Conservation (phyloP, 2,329 filamentous ascomycete genomes). For the Aspergillus piperis region DNA sequence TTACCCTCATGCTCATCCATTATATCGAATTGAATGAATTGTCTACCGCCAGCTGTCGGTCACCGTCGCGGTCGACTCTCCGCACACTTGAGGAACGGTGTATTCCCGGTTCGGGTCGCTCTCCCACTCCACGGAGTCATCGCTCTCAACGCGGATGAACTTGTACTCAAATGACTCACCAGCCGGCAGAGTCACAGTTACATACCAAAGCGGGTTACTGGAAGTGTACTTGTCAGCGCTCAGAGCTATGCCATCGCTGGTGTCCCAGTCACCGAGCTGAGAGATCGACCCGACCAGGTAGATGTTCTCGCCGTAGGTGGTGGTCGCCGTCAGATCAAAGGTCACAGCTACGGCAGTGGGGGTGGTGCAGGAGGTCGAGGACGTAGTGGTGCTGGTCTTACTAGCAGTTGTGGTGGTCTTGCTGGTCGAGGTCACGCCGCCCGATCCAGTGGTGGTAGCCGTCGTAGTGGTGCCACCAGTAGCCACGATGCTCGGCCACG, state of each 20-base stretch:
- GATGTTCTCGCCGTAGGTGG: conserved; percentile 64
- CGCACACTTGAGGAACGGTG: conserved; percentile 43
- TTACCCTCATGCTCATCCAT: not conserved
- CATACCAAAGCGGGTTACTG: conserved; percentile 63
- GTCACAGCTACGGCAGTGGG: conserved; percentile 59
- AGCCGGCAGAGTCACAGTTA: conserved; percentile 55
- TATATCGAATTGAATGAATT: not conserved
- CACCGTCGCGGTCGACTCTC: conserved; percentile 31
- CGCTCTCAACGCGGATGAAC: conserved; percentile 61
- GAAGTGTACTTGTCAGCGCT: conserved; percentile 61
- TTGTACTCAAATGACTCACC: conserved; percentile 66
- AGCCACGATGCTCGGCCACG: conserved; percentile 35
- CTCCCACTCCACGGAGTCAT: conserved; percentile 65
- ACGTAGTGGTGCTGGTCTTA: conserved; percentile 13
- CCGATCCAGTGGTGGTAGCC: conserved; percentile 35
- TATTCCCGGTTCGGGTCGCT: conserved; percentile 52
- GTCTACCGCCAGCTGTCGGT: conserved; percentile 42
- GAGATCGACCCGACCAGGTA: conserved; percentile 63
- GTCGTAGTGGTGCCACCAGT: conserved; percentile 31
- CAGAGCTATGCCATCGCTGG: conserved; percentile 56
- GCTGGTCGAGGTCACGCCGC: conserved; percentile 33
- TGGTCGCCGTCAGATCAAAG: conserved; percentile 62
- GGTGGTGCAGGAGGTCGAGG: conserved; percentile 19
- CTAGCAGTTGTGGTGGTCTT: conserved; percentile 9
- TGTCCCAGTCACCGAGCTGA: conserved; percentile 65